Evolutionary conservation across 495 filamentous ascomycete species (phyloP).

Genomic region (Astrothelium subdiscretum): DNA sequence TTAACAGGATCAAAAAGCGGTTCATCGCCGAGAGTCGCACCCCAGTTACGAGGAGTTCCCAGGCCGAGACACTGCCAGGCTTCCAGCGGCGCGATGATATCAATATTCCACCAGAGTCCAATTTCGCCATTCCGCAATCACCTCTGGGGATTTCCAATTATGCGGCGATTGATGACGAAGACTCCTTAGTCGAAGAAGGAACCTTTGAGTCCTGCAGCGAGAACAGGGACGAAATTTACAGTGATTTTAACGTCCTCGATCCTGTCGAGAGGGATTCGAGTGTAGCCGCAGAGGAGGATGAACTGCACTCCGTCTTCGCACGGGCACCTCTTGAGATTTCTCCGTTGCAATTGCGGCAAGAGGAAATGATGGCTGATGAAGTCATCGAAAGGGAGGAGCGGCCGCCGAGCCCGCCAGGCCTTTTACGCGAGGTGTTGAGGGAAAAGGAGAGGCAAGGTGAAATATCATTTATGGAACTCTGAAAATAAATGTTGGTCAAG

Average conservation of each 20-base stretch:
- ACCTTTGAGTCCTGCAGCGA: not conserved
- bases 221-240: not conserved
- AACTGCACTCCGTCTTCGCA: not conserved
- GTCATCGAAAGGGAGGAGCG: not conserved
- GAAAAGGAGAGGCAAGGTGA: not conserved
- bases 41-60: not conserved
- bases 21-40: not conserved
- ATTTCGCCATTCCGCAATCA: not conserved
- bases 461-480: not conserved
- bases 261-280: not conserved
- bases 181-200: not conserved
- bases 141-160: not conserved
- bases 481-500: no score
- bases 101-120: not conserved
- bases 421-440: not conserved
- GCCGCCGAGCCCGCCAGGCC: conserved; percentile 3
- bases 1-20: not conserved
- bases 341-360: not conserved
- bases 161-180: not conserved
- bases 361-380: not conserved
- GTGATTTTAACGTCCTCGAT: not conserved
- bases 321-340: not conserved
- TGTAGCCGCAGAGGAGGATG: not conserved
- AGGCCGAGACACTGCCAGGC: not conserved
- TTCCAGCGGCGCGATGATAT: not conserved